These are phyloP conservation scores for Tetragonia tetragonoides DNA, from an alignment of 148 eudicot genomes.

Conservation along the genomic window DNA sequence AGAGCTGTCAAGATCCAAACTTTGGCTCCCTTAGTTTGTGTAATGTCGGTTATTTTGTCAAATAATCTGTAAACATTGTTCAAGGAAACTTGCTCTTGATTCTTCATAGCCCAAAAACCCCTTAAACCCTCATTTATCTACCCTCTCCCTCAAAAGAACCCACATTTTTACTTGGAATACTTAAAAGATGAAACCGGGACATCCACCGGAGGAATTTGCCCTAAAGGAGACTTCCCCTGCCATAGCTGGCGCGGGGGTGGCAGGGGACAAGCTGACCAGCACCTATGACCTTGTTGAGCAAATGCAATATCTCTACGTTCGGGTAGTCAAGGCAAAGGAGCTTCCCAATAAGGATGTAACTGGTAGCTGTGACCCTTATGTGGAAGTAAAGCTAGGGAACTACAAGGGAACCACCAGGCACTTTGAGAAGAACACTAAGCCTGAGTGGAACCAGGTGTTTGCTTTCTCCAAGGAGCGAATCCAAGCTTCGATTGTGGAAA, in stretches of 20 bases:
- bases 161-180: conserved; percentile 1
- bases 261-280: conserved; percentile 55
- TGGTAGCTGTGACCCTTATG: conserved; percentile 66
- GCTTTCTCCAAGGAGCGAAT: conserved; percentile 71
- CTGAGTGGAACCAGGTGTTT: conserved; percentile 72
- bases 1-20: conserved; percentile 21
- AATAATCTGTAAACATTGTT: not conserved
- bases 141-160: not conserved
- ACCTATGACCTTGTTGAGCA: conserved; percentile 88
- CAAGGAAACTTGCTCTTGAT: conserved; percentile 10
- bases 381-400: conserved; percentile 70
- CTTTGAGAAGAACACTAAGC: conserved; percentile 61
- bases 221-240: conserved; percentile 68
- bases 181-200: conserved; percentile 35
- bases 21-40: conserved; percentile 5
- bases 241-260: conserved; percentile 51
- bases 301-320: conserved; percentile 70
- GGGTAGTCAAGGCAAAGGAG: conserved; percentile 73
- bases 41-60: conserved; percentile 10
- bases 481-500: conserved; percentile 57
- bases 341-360: conserved; percentile 57
- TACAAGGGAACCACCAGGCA: conserved; percentile 70
- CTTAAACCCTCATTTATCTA: not conserved
- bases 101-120: conserved; percentile 2
- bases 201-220: conserved; percentile 50